Conservation (phyloP, 1,139 yeast species). For the Barnettozyma hawaiiensis region DNA sequence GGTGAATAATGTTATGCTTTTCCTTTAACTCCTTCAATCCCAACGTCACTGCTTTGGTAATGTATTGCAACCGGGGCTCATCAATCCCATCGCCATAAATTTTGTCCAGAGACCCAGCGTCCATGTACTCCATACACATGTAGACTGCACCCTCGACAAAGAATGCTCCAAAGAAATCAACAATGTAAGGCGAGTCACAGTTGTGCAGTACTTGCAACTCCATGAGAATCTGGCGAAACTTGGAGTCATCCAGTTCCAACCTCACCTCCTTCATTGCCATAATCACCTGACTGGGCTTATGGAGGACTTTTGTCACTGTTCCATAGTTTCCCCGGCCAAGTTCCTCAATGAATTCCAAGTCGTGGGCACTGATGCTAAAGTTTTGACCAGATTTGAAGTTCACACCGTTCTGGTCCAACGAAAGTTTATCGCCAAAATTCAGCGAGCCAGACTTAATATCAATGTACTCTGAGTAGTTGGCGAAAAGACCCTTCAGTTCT, state of each 20-base stretch:
- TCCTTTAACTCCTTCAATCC: constrained; percentile 86
- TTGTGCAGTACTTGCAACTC: constrained; percentile 90
- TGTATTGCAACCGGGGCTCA: constrained; percentile 75
- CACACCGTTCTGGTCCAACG: constrained; percentile 85
- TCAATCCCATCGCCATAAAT: constrained; percentile 78
- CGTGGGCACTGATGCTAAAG: constrained; percentile 81
- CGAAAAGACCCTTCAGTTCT: constrained; percentile 51
- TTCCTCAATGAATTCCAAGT: constrained; percentile 77
- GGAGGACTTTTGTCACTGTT: constrained; percentile 85
- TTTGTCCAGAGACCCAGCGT: constrained; percentile 91
- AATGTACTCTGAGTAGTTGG: constrained; percentile 78
- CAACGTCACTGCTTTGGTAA: constrained; percentile 72
- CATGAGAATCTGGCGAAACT: constrained; percentile 91
- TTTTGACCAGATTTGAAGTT: constrained; percentile 86
- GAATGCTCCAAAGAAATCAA: constrained; percentile 94
- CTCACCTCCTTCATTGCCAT: constrained; percentile 99
- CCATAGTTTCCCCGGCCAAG: constrained; percentile 96
- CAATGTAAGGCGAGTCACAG: constrained; percentile 84
- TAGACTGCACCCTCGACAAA: constrained; percentile 97
- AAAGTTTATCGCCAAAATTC: constrained; percentile 90
- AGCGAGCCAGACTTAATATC: constrained; percentile 89
- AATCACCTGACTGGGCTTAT: constrained; percentile 85
- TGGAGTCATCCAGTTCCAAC: constrained; percentile 83
- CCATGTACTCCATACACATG: constrained; percentile 98
- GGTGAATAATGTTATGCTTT: constrained; percentile 84